Base-by-base conservation (phyloP, 805 yeast genomes). In the Myxozyma neotropica region DNA sequence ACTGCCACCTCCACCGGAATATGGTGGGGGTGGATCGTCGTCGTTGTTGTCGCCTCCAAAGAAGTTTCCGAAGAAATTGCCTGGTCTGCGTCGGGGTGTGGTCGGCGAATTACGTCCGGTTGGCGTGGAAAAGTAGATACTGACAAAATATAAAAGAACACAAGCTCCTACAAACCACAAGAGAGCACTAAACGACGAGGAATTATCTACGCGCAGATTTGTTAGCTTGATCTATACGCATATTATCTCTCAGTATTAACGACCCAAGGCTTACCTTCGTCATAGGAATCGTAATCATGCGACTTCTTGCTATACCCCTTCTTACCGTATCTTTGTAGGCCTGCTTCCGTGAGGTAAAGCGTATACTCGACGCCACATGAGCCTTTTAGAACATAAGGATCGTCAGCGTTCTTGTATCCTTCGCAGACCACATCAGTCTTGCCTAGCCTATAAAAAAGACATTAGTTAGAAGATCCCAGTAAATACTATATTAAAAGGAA, bases 11-110 rank as follows among this genome's bases (percentile, higher is more conserved):
- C 44, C n/a, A n/a, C 57, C 57, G 10, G 56, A 39, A 40, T 57
- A 57, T 15, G 65, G 65, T 17, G 65, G 65, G 3, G 65, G 65
- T 13, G 64, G 59, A 39, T 56, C 55, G 36, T 44, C 54, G 44
- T 35, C 35, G 27, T 44, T 26, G 26, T 54, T 38, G 38, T 47
- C 57, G 29, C 49, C 24, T 10, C 46, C 46, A 23, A 27, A 36
- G 39, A 39, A 49, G 26, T 23, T 38, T 10, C 53, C 36, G 26
- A 49, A 39, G 8, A 8, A 49, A 21, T 21, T 19, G 3, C 17
- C n/a, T n/a, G 33, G 33, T 2, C 43, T 38, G 31, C 52, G 52
- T 2, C 52, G 52, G 4, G 43, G 39, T 8, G 13, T 15, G 1
- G 40, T 7, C 8, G 26, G 2, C 24, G 24, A 15, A 2, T 13